These are phyloP conservation scores for Aspergillus sclerotialis DNA, from an alignment of 2,329 filamentous ascomycete genomes.

Conservation along the genomic window DNA sequence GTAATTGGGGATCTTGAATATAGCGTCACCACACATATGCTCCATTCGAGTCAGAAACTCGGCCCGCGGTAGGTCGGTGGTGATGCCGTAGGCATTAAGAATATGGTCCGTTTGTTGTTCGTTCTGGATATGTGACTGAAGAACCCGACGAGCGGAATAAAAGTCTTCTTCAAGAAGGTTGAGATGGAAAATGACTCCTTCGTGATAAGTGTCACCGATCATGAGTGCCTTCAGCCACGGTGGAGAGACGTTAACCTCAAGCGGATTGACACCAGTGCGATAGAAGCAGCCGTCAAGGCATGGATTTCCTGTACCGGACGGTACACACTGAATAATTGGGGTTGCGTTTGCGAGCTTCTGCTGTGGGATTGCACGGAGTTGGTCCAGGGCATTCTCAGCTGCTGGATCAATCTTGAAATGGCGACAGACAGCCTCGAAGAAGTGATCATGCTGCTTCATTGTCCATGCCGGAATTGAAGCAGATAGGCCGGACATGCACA, in stretches of 20 bases:
- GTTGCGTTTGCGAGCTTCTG: conserved; percentile 19
- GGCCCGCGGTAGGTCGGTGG: conserved; percentile 3
- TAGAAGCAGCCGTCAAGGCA: conserved; percentile 22
- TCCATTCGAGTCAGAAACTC: conserved; percentile 11
- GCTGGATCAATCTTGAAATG: conserved; percentile 14
- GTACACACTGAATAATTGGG: conserved; percentile 13
- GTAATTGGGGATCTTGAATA: conserved; percentile 21
- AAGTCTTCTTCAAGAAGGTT: conserved; percentile 15
- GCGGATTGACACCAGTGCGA: conserved; percentile 7
- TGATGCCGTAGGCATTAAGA: conserved; percentile 14
- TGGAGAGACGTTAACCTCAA: conserved; percentile 10
- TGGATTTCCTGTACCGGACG: conserved; percentile 17
- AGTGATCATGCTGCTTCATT: conserved; percentile 14
- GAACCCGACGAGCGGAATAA: conserved; percentile 6
- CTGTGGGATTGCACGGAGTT: conserved; percentile 14
- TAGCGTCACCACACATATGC: conserved; percentile 18
- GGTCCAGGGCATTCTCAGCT: conserved; percentile 8
- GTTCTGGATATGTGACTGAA: conserved; percentile 8
- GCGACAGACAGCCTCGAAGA: conserved; percentile 12
- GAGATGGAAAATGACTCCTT: conserved; percentile 20
- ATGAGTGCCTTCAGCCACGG: conserved; percentile 16
- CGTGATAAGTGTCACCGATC: conserved; percentile 20
- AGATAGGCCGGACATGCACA: conserved; percentile 19
- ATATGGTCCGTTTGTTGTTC: conserved; percentile 10
- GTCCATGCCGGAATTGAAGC: conserved; percentile 16